phyloP scores from a whole-genome alignment of 306 rosid species.

The Dryas alaskensis region DNA sequence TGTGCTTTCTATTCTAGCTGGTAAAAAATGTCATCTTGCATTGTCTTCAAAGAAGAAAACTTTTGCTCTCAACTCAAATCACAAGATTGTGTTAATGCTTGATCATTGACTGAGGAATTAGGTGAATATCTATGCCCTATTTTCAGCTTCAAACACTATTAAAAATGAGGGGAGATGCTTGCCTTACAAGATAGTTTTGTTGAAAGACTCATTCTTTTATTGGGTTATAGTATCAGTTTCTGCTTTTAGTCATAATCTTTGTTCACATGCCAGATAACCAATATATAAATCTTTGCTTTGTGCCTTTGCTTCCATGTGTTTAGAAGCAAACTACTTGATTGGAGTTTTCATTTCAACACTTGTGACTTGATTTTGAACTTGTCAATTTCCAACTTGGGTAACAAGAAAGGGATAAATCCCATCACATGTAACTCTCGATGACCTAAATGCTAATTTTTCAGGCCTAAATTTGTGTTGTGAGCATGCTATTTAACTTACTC shows the following conservation, averaged over 20 bases:
- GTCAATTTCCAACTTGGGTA: not conserved
- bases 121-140: too few species aligned
- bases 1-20: not conserved
- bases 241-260: not conserved
- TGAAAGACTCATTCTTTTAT: too few species aligned
- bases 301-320: not conserved
- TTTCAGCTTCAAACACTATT: too few species aligned
- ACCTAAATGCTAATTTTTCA: too few species aligned
- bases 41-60: not conserved
- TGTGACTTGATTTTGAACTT: not conserved
- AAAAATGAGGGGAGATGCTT: too few species aligned
- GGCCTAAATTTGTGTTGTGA: too few species aligned
- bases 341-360: constrained; percentile 4
- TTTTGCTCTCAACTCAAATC: too few species aligned
- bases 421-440: not conserved
- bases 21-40: not conserved
- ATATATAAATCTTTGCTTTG: not conserved
- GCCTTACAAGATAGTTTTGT: too few species aligned
- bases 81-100: too few species aligned
- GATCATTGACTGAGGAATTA: too few species aligned
- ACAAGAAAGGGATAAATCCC: not conserved
- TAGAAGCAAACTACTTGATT: not conserved
- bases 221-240: too few species aligned
- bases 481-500: not conserved
- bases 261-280: not conserved